Evolutionary conservation across 352 stramenopile species (phyloP).

Genomic region (Phytophthora brassicae): DNA sequence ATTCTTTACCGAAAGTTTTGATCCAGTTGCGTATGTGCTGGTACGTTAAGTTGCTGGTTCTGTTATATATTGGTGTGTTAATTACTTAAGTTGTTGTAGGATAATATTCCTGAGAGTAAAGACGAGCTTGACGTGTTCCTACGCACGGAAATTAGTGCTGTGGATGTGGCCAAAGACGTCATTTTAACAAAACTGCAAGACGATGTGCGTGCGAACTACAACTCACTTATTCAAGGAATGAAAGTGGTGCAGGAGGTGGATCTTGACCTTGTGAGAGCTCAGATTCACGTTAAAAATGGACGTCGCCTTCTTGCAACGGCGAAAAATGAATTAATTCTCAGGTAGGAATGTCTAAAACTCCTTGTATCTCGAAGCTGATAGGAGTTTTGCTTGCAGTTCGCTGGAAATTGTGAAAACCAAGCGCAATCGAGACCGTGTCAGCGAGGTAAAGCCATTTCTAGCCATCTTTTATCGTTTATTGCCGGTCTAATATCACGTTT

Average conservation of each 20-base stretch:
- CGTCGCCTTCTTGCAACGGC: conserved; percentile 64
- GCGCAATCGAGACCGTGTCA: conserved; percentile 75
- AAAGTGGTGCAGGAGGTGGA: conserved; percentile 88
- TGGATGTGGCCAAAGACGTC: conserved; percentile 80
- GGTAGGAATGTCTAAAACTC: conserved; percentile 24
- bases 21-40: conserved; percentile 66
- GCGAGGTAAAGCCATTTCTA: conserved; percentile 41
- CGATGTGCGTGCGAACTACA: conserved; percentile 79
- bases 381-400: conserved; percentile 39
- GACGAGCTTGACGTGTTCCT: conserved; percentile 67
- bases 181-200: conserved; percentile 79
- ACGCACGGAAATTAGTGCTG: conserved; percentile 78
- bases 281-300: conserved; percentile 89
- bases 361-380: background rate
- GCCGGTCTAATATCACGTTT: background rate
- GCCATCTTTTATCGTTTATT: background rate
- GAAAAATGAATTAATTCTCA: conserved; percentile 76
- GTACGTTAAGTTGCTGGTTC: conserved; percentile 24
- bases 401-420: conserved; percentile 85
- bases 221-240: conserved; percentile 83
- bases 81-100: conserved; percentile 30
- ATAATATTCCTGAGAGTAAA: conserved; percentile 56
- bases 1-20: conserved; percentile 84
- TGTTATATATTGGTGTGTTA: background rate
- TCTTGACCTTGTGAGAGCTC: conserved; percentile 76